phyloP scores from a whole-genome alignment of 805 yeast genomes.

The Ogataea sp. region DNA sequence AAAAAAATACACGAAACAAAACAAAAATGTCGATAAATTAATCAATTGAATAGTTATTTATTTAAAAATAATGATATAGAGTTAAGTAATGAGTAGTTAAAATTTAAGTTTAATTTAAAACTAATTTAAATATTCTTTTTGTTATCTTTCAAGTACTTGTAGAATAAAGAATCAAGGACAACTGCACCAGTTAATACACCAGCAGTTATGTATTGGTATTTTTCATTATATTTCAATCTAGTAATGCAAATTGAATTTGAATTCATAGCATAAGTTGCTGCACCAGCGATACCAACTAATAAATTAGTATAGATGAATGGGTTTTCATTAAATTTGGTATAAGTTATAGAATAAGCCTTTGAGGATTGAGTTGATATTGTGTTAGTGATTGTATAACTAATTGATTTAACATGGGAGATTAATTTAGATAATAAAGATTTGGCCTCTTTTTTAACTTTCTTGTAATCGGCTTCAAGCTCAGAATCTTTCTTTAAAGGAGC shows the following conservation, averaged over 20 bases:
- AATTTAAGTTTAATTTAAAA: background rate
- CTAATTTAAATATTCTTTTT: background rate
- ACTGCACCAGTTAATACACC: constrained; percentile 1
- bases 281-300: constrained; percentile 26
- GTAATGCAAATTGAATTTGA: constrained; percentile 13
- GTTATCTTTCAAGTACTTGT: background rate
- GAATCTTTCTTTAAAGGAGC: constrained; percentile 4
- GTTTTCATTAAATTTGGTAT: constrained; percentile 7
- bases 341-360: background rate
- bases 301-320: constrained; percentile 33
- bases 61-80: no score
- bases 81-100: no score
- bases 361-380: no score
- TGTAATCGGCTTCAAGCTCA: no score
- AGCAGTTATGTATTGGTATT: constrained; percentile 2
- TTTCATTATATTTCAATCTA: background rate
- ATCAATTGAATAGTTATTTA: no score
- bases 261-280: constrained; percentile 12
- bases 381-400: no score
- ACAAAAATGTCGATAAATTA: no score
- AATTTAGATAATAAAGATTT: background rate
- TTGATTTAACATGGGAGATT: background rate
- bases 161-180: background rate
- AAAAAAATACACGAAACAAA: no score
- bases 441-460: constrained; percentile 8